Base-by-base conservation (phyloP, 768 basidiomycete species). In the Pisolithus albus region DNA sequence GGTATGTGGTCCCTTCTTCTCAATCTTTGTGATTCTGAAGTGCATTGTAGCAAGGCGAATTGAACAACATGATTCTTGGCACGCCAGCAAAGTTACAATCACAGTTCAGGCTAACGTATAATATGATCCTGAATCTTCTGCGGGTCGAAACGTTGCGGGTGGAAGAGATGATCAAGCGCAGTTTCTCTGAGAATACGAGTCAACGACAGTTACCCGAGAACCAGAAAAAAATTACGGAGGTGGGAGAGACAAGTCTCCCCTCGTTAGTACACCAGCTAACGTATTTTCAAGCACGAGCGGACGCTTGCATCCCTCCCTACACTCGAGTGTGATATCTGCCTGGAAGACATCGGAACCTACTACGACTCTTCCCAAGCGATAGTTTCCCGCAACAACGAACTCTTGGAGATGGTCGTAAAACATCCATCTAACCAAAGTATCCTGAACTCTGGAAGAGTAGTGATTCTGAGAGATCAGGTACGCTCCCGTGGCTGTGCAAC, bases 91-190 rank as follows among this genome's bases (percentile, higher is more conserved):
- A 93, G 66, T 79, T 99, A 16, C 82, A 86, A 44, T 98, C 95
- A 1, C 96, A 98, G 63, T 99, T 99, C 75, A 79, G 96, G 50
- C 76, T 99, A 56, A 99, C 96, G 1, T 99, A 98, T 71, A 98
- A 97, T 67, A 98, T 99, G 96, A 98, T 99, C 55, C 71, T 99
- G 54, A 99, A 99, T 64, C 72, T 99, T 37, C 78, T 99, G 9
- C 84, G 96, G 18, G 96, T 99, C 9, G 96, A 99, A 63, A 94
- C 96, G 0, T 75, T 99, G 44, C 78, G 84, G 53, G 95, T 98
- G 16, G 96, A 99, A 64, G 96, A 99, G 69, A 99, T 99, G 96
- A 98, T 99, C 64, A 98, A 98, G 68, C 79, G 96, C 37, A 93
- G 91, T 65, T 99, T 99, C 69, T 98, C 96, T 16, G 96, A 99